A percentile compares a stretch with the other conserved stretches of the same genome.
Evolutionary conservation across 805 yeast genomes (phyloP).

Genomic region (Candida bentonensis): DNA sequence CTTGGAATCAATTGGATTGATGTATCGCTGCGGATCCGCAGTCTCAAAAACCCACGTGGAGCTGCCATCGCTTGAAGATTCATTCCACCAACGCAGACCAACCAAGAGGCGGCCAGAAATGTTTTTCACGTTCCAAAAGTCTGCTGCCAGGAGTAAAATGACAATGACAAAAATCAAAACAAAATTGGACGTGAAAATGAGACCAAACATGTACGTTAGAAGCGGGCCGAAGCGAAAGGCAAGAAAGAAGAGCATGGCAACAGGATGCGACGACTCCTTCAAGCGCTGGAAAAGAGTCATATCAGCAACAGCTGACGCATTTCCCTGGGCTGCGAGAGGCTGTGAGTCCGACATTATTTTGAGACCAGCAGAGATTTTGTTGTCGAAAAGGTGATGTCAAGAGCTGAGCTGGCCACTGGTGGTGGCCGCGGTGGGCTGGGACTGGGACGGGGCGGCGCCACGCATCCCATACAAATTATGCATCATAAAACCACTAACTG

Average conservation of each 20-base stretch:
- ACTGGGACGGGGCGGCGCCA: too few relatives aligned
- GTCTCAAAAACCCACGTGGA: constrained; percentile 81
- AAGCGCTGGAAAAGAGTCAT: constrained; percentile 32
- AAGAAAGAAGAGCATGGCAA: constrained; percentile 56
- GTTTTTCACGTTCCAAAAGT: constrained; percentile 88
- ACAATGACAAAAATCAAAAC: constrained; percentile 68
- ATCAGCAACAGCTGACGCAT: not conserved
- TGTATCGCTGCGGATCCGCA: constrained; percentile 47
- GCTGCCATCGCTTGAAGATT: constrained; percentile 48
- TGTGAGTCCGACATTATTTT: not conserved
- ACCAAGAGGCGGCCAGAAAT: constrained; percentile 81
- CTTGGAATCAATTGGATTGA: constrained; percentile 85
- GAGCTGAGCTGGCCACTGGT: too few relatives aligned
- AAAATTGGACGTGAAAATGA: constrained; percentile 37
- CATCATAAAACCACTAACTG: not conserved
- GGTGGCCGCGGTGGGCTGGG: too few relatives aligned
- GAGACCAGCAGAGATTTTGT: not conserved
- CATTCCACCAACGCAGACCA: constrained; percentile 94
- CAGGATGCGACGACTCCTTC: constrained; percentile 66
- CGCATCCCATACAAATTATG: too few relatives aligned
- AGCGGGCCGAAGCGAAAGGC: constrained; percentile 50
- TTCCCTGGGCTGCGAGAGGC: constrained; percentile 2
- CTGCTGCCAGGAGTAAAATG: constrained; percentile 67
- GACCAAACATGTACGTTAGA: constrained; percentile 55
- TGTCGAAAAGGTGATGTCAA: not conserved